Conservation (phyloP, 495 filamentous ascomycete genomes). For the Tuber borchii region DNA sequence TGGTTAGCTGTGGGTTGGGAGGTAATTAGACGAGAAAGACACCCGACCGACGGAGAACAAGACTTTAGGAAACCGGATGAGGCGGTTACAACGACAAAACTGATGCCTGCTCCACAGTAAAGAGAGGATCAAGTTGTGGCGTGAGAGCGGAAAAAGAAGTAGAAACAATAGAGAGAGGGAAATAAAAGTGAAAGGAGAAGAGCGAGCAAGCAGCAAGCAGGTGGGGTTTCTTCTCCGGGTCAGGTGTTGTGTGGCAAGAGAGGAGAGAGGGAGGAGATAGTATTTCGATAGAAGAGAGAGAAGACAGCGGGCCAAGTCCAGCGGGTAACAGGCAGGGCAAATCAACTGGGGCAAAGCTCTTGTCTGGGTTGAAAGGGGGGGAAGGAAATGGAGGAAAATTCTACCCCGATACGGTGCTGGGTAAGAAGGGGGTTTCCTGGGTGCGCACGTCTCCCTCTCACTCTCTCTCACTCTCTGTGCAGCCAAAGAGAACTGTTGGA, state of each 20-base stretch:
- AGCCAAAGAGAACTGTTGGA: constrained; percentile 16
- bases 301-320: constrained; percentile 12
- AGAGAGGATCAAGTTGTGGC: constrained; percentile 21
- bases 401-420: background rate
- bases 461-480: background rate
- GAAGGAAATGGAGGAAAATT: background rate
- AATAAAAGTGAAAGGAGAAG: constrained; percentile 23
- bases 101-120: constrained; percentile 7
- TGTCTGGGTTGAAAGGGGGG: background rate
- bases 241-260: constrained; percentile 28
- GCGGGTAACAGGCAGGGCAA: background rate
- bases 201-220: constrained; percentile 26
- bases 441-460: background rate
- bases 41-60: constrained; percentile 23
- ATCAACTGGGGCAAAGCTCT: constrained; percentile 1
- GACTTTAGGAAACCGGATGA: constrained; percentile 30
- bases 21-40: constrained; percentile 16
- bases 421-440: background rate
- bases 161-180: constrained; percentile 8
- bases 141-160: constrained; percentile 14
- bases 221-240: constrained; percentile 24
- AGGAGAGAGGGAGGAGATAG: constrained; percentile 26
- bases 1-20: constrained; percentile 19
- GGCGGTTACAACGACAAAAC: constrained; percentile 46
- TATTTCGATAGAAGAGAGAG: constrained; percentile 13